Evolutionary conservation across 495 filamentous ascomycete genomes (phyloP), one percentile per base, ranked within the genome.

Genomic region (Talaromyces ruber): DNA sequence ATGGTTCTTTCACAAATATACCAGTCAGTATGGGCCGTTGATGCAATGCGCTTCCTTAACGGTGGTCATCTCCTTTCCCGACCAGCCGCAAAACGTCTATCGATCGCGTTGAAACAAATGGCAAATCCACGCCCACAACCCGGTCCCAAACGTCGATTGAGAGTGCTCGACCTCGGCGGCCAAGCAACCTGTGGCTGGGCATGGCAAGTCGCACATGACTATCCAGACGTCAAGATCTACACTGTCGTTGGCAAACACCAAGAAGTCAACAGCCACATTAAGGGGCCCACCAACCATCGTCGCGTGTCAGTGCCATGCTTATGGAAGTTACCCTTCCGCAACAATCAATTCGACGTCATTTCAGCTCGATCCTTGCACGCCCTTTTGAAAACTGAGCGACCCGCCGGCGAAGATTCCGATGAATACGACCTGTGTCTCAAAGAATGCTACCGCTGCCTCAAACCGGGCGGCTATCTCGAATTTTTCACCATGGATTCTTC

Each of bases 381-480:
- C 62, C 79, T 91, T 37, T 82, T 98, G 58, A 93, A 91, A 74
- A 83, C 84, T 7, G 68, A 86, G 74, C 65, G 77, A 71, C 72
- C 80, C 16, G 59, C 64, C 8, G 72, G 74, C 24, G 76, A 86
- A 68, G 77, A 83, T 25, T 69, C 79, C 29, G 93, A 98, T 66
- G 93, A 98, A 70, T 98, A 93, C 76, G 90, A 95, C 66, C 82
- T 87, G 47, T 92, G 89, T 65, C 81, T 98, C 1, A 74, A 76
- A 32, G 94, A 98, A 74, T 95, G 91, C 73, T 83, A 89, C 71
- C 93, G 94, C 60, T 87, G 91, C 61, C 85, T 98, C 67, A 94
- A 93, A 74, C 94, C 92, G 0, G 93, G 92, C 56, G 94, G 94
- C 14, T 91, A 91, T 72, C 78, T 98, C 63, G 93, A 98, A 68